phyloP scores from a whole-genome alignment of 2,329 filamentous ascomycete species.

The Phyllosticta citribraziliensis region DNA sequence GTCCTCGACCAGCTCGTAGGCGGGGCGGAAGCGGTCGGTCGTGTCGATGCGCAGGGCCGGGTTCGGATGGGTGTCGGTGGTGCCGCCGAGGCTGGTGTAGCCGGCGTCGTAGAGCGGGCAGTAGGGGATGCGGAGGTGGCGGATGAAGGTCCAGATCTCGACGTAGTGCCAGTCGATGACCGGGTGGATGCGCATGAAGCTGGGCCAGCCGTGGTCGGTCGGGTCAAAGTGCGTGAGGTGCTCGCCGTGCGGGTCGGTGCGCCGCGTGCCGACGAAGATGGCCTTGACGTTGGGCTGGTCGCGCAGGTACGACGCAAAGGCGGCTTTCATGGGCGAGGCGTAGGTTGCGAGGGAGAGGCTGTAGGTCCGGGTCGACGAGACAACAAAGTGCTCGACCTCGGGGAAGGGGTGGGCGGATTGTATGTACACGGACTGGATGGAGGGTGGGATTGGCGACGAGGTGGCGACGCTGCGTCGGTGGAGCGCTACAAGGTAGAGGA shows the following conservation, averaged over 20 bases:
- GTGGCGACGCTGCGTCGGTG: conserved; percentile 27
- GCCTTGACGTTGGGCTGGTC: conserved; percentile 58
- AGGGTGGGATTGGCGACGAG: conserved; percentile 26
- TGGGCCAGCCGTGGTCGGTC: conserved; percentile 84
- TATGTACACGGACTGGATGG: conserved; percentile 78
- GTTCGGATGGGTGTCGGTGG: conserved; percentile 80
- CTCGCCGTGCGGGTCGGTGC: conserved; percentile 86
- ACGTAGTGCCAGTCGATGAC: conserved; percentile 97
- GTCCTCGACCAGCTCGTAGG: conserved; percentile 31
- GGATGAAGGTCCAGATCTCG: conserved; percentile 87
- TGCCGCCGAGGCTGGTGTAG: conserved; percentile 88
- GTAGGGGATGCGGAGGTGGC: conserved; percentile 69
- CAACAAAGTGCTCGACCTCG: conserved; percentile 79
- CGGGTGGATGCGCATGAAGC: conserved; percentile 86
- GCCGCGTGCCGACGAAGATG: conserved; percentile 77
- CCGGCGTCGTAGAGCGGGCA: conserved; percentile 80
- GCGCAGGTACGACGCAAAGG: conserved; percentile 65
- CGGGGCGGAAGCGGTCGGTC: conserved; percentile 24
- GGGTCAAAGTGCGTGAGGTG: conserved; percentile 70
- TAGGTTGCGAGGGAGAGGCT: conserved; percentile 68
- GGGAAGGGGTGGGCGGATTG: conserved; percentile 73
- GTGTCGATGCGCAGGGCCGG: conserved; percentile 43
- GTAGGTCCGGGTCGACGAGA: conserved; percentile 54
- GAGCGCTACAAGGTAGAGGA: conserved; percentile 67
- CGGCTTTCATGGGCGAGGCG: conserved; percentile 67